A percentile compares a stretch with the other conserved stretches of the same genome.
phyloP scores from a whole-genome alignment of 2,329 filamentous ascomycete species.

The Aspergillus arachidicola region DNA sequence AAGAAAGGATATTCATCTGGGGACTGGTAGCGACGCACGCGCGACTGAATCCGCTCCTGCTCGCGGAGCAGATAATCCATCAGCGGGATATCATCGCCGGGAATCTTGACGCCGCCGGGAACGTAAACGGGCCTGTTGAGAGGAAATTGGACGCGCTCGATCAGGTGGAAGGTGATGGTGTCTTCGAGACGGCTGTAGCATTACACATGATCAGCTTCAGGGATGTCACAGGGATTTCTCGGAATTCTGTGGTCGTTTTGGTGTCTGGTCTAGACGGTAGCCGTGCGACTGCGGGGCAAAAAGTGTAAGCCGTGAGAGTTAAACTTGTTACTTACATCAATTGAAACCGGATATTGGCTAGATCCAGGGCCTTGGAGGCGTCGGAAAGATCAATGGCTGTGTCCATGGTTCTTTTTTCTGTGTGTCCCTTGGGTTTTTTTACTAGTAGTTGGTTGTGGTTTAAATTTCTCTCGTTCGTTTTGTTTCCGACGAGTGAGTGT shows the following conservation, averaged over 20 bases:
- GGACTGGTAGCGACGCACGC: slow-evolving; percentile 91
- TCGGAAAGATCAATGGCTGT: slow-evolving; percentile 85
- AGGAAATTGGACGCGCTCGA: slow-evolving; percentile 97
- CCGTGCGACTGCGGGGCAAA: slow-evolving; percentile 10
- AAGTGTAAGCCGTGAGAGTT: neutral
- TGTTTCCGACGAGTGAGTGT: neutral
- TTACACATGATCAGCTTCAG: slow-evolving; percentile 5
- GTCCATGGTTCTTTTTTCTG: slow-evolving; percentile 70
- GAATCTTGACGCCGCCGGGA: slow-evolving; percentile 77
- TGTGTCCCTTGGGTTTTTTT: neutral
- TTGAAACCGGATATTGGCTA: slow-evolving; percentile 90
- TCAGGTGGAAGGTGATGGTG: slow-evolving; percentile 95
- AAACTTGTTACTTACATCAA: slow-evolving; percentile 70
- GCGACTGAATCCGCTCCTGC: slow-evolving; percentile 87
- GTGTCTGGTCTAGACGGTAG: neutral
- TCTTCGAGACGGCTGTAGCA: slow-evolving; percentile 82
- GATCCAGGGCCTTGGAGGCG: slow-evolving; percentile 80
- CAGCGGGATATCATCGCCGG: slow-evolving; percentile 73
- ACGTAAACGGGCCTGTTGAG: slow-evolving; percentile 86
- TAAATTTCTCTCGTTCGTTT: neutral
- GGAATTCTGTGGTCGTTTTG: slow-evolving; percentile 1
- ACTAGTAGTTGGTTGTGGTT: neutral
- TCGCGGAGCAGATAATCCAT: slow-evolving; percentile 92
- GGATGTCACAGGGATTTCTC: neutral
- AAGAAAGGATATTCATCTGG: slow-evolving; percentile 99